Percentiles rank a stretch among this genome's conserved stretches.
Conservation (phyloP, 441 rosid species). For the Populus hybrid region DNA sequence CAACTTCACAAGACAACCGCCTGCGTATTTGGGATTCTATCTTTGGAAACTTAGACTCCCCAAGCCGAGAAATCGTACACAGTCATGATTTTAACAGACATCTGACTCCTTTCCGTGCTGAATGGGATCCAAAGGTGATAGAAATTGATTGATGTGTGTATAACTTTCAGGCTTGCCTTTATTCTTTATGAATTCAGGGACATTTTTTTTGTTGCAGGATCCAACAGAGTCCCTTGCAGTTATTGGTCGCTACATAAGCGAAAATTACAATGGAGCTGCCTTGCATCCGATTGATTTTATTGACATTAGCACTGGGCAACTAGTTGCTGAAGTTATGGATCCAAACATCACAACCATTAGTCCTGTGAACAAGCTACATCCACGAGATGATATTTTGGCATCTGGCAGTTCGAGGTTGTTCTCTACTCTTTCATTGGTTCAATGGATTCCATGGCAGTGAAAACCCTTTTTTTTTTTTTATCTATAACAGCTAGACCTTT, state of each 20-base stretch:
- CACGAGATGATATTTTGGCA: constrained; percentile 88
- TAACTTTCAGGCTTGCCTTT: background rate
- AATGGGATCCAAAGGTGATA: constrained; percentile 95
- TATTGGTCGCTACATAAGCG: constrained; percentile 88
- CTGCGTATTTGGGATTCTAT: constrained; percentile 88
- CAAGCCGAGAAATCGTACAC: constrained; percentile 97
- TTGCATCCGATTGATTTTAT: constrained; percentile 95
- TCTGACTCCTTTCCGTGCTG: constrained; percentile 90
- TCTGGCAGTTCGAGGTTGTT: constrained; percentile 88
- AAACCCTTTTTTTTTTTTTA: background rate
- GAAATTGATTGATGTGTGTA: background rate
- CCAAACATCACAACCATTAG: constrained; percentile 89
- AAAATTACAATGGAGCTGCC: constrained; percentile 81
- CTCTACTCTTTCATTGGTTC: constrained; percentile 5
- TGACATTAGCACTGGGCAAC: constrained; percentile 73
- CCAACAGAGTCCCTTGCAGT: constrained; percentile 84
- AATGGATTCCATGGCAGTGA: background rate
- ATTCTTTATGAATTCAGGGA: background rate
- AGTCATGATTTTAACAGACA: constrained; percentile 96
- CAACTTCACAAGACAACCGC: constrained; percentile 90
- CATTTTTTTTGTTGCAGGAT: constrained; percentile 50
- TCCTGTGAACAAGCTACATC: constrained; percentile 93
- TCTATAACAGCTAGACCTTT: background rate
- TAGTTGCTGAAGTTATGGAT: constrained; percentile 93
- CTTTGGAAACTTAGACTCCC: constrained; percentile 65